Percentiles rank a stretch among this genome's conserved stretches.
Evolutionary conservation across 164 flowering plant species (phyloP).

Genomic region (Akebia trifoliata): DNA sequence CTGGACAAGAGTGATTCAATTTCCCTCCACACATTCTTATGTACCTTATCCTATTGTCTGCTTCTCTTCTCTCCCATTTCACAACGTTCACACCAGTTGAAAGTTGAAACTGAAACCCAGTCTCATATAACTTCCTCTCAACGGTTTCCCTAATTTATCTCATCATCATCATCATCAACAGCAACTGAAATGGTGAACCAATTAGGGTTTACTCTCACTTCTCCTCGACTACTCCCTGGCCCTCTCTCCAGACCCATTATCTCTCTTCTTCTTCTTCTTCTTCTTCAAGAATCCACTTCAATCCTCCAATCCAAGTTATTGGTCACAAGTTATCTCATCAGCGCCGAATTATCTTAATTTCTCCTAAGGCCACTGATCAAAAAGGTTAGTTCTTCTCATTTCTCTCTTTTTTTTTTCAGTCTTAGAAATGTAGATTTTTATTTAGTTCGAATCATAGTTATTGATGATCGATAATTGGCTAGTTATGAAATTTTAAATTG

Average conservation of each 20-base stretch:
- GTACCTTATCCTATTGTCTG: background rate
- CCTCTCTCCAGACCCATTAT: conserved; percentile 10
- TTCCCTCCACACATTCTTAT: background rate
- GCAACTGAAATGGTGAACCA: conserved; percentile 21
- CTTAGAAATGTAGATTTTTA: background rate
- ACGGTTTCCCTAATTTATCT: background rate
- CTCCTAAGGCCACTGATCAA: conserved; percentile 27
- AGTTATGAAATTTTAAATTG: too few relatives aligned
- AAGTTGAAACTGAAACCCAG: too few relatives aligned
- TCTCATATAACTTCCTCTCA: background rate
- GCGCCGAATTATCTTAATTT: conserved; percentile 7
- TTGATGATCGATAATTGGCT: too few relatives aligned
- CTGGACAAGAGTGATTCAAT: too few relatives aligned
- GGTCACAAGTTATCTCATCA: conserved; percentile 6
- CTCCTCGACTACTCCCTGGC: conserved; percentile 10
- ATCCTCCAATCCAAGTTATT: background rate
- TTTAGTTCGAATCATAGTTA: background rate
- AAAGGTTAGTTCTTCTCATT: conserved; percentile 11
- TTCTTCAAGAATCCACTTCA: conserved; percentile 4
- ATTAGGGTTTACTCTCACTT: conserved; percentile 21
- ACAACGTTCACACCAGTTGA: too few relatives aligned
- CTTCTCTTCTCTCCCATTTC: background rate
- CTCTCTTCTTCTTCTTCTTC: conserved; percentile 11
- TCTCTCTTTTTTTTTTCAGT: background rate
- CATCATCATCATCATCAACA: background rate